Conservation (phyloP, 345 rosid species). For the Eutrema japonicum region DNA sequence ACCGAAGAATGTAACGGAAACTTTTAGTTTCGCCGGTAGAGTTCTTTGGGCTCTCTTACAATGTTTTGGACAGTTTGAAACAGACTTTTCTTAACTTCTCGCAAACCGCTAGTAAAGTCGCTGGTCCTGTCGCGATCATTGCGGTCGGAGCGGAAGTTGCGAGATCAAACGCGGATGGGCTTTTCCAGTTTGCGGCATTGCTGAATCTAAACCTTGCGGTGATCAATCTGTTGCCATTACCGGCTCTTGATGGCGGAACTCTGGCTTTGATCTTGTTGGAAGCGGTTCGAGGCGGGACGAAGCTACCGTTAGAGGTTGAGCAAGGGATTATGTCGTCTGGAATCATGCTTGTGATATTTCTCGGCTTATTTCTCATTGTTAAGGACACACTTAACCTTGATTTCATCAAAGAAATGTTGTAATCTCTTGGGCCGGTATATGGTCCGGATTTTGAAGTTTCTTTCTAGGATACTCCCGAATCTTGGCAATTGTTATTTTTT, state of each 20-base stretch:
- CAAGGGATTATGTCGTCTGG: slow-evolving; percentile 95
- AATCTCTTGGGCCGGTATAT: slow-evolving; percentile 26
- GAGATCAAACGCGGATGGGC: slow-evolving; percentile 82
- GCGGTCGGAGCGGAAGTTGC: slow-evolving; percentile 99
- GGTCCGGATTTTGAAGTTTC: no score
- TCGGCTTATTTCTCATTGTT: slow-evolving; percentile 77
- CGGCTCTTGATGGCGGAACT: slow-evolving; percentile 96
- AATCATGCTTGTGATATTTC: slow-evolving; percentile 67
- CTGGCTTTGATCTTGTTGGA: slow-evolving; percentile 81
- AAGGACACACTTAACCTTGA: slow-evolving; percentile 86
- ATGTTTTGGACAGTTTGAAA: slow-evolving; percentile 79
- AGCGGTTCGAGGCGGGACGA: slow-evolving; percentile 86
- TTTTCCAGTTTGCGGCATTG: slow-evolving; percentile 90
- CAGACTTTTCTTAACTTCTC: slow-evolving; percentile 88
- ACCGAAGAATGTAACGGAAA: slow-evolving; percentile 61
- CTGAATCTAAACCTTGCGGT: slow-evolving; percentile 90
- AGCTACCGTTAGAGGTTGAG: slow-evolving; percentile 86
- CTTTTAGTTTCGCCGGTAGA: slow-evolving; percentile 67
- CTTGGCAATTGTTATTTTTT: no score
- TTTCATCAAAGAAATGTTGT: slow-evolving; percentile 78
- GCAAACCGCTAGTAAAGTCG: slow-evolving; percentile 82
- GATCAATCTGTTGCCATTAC: slow-evolving; percentile 89
- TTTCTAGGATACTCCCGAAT: no score
- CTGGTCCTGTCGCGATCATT: slow-evolving; percentile 95
- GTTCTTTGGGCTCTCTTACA: slow-evolving; percentile 70